A percentile compares a stretch with the other conserved stretches of the same genome.
phyloP scores from a whole-genome alignment of 768 basidiomycete species.

The Wakefieldia striispora region DNA sequence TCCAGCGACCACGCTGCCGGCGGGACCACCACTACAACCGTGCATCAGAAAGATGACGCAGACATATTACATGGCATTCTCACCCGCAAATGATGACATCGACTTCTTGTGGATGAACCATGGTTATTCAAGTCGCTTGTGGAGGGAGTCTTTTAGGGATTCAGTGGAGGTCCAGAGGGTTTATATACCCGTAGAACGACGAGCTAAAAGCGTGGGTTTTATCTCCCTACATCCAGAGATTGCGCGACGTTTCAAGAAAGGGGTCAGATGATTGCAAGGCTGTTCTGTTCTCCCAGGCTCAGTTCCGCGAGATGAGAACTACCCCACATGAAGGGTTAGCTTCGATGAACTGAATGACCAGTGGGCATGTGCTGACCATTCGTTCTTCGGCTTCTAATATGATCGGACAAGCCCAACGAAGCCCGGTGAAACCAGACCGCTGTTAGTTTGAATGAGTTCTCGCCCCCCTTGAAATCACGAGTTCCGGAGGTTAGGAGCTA shows the following conservation, averaged over 20 bases:
- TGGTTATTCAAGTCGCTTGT: slow-evolving; percentile 14
- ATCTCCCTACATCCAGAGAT: neutral
- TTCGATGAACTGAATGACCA: no score
- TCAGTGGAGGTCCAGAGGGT: neutral
- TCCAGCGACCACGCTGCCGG: slow-evolving; percentile 66
- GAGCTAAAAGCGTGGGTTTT: slow-evolving; percentile 4
- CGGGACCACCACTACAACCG: slow-evolving; percentile 53
- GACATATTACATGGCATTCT: slow-evolving; percentile 1
- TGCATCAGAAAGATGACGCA: slow-evolving; percentile 6
- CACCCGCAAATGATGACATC: slow-evolving; percentile 67
- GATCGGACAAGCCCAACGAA: no score
- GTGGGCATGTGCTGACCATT: no score
- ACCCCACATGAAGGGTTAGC: no score
- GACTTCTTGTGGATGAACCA: slow-evolving; percentile 65
- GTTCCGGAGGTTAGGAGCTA: neutral
- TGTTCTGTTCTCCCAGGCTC: neutral
- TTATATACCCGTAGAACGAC: slow-evolving; percentile 14
- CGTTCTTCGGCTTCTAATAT: no score
- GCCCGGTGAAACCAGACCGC: no score
- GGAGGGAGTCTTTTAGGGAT: neutral
- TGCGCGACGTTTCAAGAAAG: neutral
- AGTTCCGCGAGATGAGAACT: no score
- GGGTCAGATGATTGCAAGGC: slow-evolving; percentile 16
- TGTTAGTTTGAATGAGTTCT: no score
- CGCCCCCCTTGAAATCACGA: neutral